phyloP scores from a whole-genome alignment of 106 monocot species.

The Allium cepa region DNA sequence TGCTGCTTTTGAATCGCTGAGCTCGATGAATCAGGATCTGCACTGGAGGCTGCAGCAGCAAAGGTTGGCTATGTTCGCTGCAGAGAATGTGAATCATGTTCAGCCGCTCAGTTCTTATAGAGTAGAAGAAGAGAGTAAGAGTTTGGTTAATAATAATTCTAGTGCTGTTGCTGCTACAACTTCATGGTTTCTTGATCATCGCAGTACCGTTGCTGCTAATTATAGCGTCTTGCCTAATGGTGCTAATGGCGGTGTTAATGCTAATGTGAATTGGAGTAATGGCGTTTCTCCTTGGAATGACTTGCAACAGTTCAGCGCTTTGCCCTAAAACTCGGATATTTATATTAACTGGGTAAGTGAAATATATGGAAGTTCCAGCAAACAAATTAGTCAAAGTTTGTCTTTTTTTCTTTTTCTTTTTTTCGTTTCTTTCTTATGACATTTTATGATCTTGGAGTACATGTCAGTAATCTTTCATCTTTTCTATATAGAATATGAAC shows the following conservation, averaged over 20 bases:
- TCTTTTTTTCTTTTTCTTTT: too few species aligned
- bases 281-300: conserved; percentile 17
- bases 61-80: conserved; percentile 28
- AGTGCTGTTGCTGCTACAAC: background rate
- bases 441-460: too few species aligned
- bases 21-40: conserved; percentile 52
- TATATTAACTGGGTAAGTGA: background rate
- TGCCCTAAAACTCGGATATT: background rate
- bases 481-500: too few species aligned
- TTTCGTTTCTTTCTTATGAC: too few species aligned
- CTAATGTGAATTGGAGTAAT: conserved; percentile 4
- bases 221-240: background rate
- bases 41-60: conserved; percentile 63
- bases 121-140: background rate
- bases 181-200: conserved; percentile 18
- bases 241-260: background rate
- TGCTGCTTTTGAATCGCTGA: conserved; percentile 45
- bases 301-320: conserved; percentile 9
- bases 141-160: background rate
- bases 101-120: background rate
- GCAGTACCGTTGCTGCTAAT: background rate
- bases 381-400: too few species aligned
- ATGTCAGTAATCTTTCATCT: too few species aligned
- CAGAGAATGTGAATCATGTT: background rate
- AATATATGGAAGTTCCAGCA: background rate